phyloP scores from a whole-genome alignment of 2,329 filamentous ascomycete genomes.

The Talaromyces sp. region DNA sequence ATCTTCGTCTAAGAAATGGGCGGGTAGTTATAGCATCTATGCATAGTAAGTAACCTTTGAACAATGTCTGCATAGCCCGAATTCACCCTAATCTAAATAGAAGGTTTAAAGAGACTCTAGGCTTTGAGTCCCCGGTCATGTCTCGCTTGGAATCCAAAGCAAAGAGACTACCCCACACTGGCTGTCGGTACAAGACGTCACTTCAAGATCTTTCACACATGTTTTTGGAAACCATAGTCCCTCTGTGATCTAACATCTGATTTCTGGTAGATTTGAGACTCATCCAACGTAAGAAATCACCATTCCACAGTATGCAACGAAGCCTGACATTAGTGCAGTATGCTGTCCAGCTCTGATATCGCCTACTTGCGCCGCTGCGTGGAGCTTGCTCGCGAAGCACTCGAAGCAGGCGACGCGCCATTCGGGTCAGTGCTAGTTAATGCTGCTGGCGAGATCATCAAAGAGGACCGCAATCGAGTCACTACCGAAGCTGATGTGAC shows the following conservation, averaged over 20 bases:
- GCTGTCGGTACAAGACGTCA: not conserved
- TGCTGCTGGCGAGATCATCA: not conserved
- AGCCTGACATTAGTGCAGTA: not conserved
- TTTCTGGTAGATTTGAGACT: not conserved
- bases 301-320: not conserved
- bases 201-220: not conserved
- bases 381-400: constrained; percentile 1
- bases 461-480: not conserved
- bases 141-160: not conserved
- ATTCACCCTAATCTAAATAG: not conserved
- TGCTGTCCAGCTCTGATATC: not conserved
- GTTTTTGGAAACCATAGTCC: not conserved
- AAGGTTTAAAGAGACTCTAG: not conserved
- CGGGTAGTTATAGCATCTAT: too few relatives aligned
- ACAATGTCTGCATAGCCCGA: too few relatives aligned
- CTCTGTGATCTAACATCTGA: not conserved
- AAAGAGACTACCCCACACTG: not conserved
- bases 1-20: not conserved
- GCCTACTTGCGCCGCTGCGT: not conserved
- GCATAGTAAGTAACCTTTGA: too few relatives aligned
- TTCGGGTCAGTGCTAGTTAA: not conserved
- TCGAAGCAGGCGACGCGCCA: not conserved
- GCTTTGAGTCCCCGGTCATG: not conserved
- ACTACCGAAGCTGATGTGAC: not conserved
- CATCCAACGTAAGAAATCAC: not conserved